phyloP scores from a whole-genome alignment of 1,284 basidiomycete genomes.

The Veloboletus limbatus region DNA sequence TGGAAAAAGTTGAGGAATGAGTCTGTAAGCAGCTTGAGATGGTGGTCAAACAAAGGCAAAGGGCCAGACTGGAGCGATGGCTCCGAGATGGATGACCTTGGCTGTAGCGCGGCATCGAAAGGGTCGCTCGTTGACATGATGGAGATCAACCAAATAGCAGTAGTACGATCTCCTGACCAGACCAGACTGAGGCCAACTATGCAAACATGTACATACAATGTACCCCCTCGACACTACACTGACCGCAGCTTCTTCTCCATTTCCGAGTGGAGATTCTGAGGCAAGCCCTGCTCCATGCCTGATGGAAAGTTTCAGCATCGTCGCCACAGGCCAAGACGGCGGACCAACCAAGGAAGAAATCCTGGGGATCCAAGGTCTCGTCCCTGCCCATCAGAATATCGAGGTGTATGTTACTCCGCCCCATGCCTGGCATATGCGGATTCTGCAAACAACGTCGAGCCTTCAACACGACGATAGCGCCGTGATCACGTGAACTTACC shows the following conservation, averaged over 20 bases:
- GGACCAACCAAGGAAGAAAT: constrained; percentile 69
- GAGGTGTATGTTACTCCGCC: constrained; percentile 77
- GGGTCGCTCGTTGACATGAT: constrained; percentile 28
- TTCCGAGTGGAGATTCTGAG: constrained; percentile 64
- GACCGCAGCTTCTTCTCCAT: constrained; percentile 72
- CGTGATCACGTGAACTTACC: constrained; percentile 40
- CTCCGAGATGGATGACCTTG: constrained; percentile 45
- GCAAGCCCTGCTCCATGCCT: constrained; percentile 53
- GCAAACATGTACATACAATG: constrained; percentile 29
- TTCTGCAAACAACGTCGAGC: constrained; percentile 40
- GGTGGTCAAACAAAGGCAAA: constrained; percentile 65
- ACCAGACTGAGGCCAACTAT: constrained; percentile 5
- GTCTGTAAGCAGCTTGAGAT: constrained; percentile 67
- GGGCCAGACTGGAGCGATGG: constrained; percentile 48
- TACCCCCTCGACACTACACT: too few relatives aligned
- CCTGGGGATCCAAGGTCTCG: constrained; percentile 70
- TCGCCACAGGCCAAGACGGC: neutral
- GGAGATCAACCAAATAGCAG: constrained; percentile 9
- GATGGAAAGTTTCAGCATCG: constrained; percentile 9
- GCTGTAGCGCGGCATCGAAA: constrained; percentile 17
- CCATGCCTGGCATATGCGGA: constrained; percentile 60
- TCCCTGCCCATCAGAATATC: constrained; percentile 92
- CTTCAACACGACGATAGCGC: neutral
- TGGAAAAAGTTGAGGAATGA: constrained; percentile 81
- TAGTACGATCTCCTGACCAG: neutral